phyloP scores from a whole-genome alignment of 1,139 yeast genomes.

The Saccharomyces hybrid region DNA sequence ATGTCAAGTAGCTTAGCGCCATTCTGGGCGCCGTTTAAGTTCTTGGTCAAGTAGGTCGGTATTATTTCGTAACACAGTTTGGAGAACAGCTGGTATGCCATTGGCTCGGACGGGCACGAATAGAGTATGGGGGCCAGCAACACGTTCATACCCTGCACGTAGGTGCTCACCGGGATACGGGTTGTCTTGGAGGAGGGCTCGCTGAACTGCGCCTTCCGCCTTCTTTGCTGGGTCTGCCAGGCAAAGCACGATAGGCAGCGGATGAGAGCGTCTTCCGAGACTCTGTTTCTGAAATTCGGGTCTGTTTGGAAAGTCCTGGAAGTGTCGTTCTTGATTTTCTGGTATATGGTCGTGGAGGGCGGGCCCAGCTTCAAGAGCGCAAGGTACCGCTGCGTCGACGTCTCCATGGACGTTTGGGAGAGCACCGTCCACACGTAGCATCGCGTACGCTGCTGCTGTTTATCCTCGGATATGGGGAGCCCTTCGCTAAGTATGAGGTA shows the following conservation, averaged over 20 bases:
- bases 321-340: conserved; percentile 78
- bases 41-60: conserved; percentile 73
- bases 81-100: conserved; percentile 63
- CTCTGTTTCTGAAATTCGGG: conserved; percentile 53
- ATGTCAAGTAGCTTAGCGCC: conserved; percentile 64
- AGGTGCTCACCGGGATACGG: conserved; percentile 34
- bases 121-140: conserved; percentile 78
- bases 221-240: conserved; percentile 33
- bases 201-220: not conserved
- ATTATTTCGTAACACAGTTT: conserved; percentile 40
- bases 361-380: conserved; percentile 52
- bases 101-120: conserved; percentile 73
- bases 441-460: conserved; percentile 34
- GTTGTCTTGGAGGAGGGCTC: too few species aligned
- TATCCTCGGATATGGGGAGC: conserved; percentile 41
- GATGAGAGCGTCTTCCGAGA: conserved; percentile 58
- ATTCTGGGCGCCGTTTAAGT: conserved; percentile 74
- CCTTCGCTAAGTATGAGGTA: conserved; percentile 78
- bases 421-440: conserved; percentile 78
- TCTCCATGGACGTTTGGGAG: conserved; percentile 53
- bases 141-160: conserved; percentile 91
- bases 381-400: conserved; percentile 46
- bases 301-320: conserved; percentile 82
- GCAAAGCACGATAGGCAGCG: conserved; percentile 72
- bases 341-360: conserved; percentile 39